These are phyloP conservation scores for Volvox africanus DNA, from an alignment of 139 green algal genomes.

Conservation along the genomic window DNA sequence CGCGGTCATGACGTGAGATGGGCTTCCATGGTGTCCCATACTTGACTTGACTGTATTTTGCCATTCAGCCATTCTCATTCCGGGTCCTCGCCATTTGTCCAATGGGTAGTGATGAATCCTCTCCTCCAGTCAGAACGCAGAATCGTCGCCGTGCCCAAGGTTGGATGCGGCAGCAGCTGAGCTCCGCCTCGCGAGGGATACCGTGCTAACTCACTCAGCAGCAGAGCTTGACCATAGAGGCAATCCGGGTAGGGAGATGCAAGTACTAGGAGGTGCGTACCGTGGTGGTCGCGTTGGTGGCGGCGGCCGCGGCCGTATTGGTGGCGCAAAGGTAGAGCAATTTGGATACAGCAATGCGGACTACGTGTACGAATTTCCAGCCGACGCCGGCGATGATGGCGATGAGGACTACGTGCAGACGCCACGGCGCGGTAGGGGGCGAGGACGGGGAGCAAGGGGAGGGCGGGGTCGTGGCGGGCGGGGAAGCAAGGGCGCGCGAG, in stretches of 20 bases:
- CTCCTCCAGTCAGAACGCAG: not conserved
- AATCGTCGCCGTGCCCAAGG: not conserved
- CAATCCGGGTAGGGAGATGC: not conserved
- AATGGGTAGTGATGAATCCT: too few species aligned
- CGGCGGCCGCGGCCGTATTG: not conserved
- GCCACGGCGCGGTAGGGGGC: not conserved
- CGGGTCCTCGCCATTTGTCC: too few species aligned
- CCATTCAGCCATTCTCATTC: too few species aligned
- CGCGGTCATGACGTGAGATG: too few species aligned
- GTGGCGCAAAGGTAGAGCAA: not conserved
- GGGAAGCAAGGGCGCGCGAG: not conserved
- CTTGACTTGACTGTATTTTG: too few species aligned
- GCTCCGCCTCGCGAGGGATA: not conserved
- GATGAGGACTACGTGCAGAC: slow-evolving; percentile 19
- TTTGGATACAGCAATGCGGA: slow-evolving; percentile 3
- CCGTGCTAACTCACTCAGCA: not conserved
- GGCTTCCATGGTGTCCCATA: too few species aligned
- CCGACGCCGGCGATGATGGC: not conserved
- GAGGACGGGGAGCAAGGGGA: not conserved
- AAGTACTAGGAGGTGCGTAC: not conserved
- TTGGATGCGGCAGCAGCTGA: not conserved
- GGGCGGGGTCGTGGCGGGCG: not conserved
- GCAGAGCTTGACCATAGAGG: not conserved
- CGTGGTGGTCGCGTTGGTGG: not conserved
- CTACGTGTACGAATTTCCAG: not conserved